Evolutionary conservation across 352 stramenopile species (phyloP).

Genomic region (Peronospora farinosa): DNA sequence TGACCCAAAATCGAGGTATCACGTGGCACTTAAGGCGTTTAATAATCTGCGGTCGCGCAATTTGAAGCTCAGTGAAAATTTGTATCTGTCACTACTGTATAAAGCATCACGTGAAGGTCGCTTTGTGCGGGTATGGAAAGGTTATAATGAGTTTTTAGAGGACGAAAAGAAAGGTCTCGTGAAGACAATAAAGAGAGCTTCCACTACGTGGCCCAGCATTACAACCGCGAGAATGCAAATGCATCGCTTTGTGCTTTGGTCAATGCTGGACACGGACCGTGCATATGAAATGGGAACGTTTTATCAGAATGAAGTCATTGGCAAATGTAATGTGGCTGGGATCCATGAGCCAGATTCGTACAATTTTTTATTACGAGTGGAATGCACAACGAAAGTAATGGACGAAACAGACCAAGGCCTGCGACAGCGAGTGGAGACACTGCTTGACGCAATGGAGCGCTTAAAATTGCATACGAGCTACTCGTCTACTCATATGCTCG

Average conservation of each 20-base stretch:
- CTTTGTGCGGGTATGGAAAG: constrained; percentile 25
- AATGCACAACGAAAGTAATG: constrained; percentile 46
- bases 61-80: constrained; percentile 26
- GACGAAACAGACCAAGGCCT: constrained; percentile 28
- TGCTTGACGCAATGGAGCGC: constrained; percentile 39
- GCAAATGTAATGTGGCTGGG: constrained; percentile 34
- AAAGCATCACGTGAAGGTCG: constrained; percentile 43
- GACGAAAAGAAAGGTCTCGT: constrained; percentile 32
- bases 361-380: constrained; percentile 59
- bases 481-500: constrained; percentile 53
- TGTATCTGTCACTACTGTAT: constrained; percentile 57
- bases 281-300: constrained; percentile 31
- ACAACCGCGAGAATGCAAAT: constrained; percentile 48
- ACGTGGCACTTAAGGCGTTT: constrained; percentile 32
- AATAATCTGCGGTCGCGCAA: constrained; percentile 14
- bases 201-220: constrained; percentile 37
- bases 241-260: constrained; percentile 57
- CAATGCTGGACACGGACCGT: constrained; percentile 36
- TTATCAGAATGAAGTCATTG: constrained; percentile 41
- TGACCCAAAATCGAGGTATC: constrained; percentile 17
- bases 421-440: constrained; percentile 35
- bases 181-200: constrained; percentile 10
- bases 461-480: constrained; percentile 44
- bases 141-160: constrained; percentile 38
- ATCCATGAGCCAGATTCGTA: constrained; percentile 56